Conservation (phyloP, 2,329 filamentous ascomycete genomes). For the Epichloe coenophiala region DNA sequence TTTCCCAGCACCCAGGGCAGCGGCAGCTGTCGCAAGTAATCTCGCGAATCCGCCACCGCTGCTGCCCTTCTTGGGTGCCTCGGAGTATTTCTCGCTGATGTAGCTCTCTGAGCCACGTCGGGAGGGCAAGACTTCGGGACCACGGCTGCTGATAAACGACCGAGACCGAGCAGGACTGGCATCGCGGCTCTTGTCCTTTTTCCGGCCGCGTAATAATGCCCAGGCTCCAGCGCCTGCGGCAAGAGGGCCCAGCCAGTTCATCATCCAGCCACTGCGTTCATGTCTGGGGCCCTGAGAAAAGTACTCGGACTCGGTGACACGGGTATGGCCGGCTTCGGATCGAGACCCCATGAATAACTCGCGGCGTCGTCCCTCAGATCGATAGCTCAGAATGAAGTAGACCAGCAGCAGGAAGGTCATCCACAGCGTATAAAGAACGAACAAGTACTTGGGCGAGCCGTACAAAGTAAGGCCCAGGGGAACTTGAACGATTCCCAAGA, state of each 20-base stretch:
- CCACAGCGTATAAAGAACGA: conserved; percentile 75
- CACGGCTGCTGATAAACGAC: conserved; percentile 23
- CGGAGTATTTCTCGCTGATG: conserved; percentile 51
- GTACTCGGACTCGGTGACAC: conserved; percentile 27
- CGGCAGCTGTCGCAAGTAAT: conserved; percentile 46
- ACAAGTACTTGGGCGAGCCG: conserved; percentile 72
- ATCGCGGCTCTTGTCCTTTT: conserved; percentile 28
- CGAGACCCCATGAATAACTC: conserved; percentile 42
- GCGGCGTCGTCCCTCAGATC: conserved; percentile 39
- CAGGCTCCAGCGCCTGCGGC: conserved; percentile 37
- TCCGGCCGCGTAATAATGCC: conserved; percentile 32
- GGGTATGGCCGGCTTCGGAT: conserved; percentile 32
- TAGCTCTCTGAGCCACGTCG: conserved; percentile 43
- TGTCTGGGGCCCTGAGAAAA: conserved; percentile 21
- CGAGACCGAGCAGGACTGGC: conserved; percentile 26
- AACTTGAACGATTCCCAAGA: conserved; percentile 77
- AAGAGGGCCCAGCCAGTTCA: conserved; percentile 36
- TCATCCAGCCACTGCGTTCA: conserved; percentile 19
- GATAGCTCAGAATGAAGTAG: conserved; percentile 72
- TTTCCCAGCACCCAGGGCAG: conserved; percentile 47
- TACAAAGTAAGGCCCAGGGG: conserved; percentile 84
- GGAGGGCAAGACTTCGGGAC: conserved; percentile 38
- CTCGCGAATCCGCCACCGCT: conserved; percentile 43
- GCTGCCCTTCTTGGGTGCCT: conserved; percentile 26
- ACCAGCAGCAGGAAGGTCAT: conserved; percentile 56